Evolutionary conservation across 2,329 filamentous ascomycete genomes (phyloP).

Genomic region (Rhinocladiella mackenziei): DNA sequence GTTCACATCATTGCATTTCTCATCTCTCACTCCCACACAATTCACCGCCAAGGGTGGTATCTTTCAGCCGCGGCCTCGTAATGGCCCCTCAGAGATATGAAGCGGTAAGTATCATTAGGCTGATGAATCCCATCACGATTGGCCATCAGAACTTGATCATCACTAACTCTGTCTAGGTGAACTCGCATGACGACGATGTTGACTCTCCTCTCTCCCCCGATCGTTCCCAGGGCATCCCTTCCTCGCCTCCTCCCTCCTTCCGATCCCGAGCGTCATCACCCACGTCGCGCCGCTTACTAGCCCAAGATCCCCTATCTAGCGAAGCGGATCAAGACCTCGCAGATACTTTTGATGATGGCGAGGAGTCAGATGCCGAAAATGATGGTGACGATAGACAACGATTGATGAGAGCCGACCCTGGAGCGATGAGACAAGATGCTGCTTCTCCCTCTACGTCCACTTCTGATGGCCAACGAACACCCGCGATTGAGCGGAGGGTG

Average conservation of each 20-base stretch:
- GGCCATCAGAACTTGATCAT: slow-evolving; percentile 11
- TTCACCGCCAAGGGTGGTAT: no score
- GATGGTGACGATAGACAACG: slow-evolving; percentile 82
- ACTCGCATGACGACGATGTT: slow-evolving; percentile 41
- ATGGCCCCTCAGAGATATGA: slow-evolving; percentile 51
- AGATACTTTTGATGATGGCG: slow-evolving; percentile 85
- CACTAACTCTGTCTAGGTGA: slow-evolving; percentile 35
- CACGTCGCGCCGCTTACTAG: slow-evolving; percentile 50
- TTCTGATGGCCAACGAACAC: slow-evolving; percentile 6
- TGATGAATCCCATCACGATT: slow-evolving; percentile 5
- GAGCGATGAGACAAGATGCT: slow-evolving; percentile 16
- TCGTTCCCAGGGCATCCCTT: slow-evolving; percentile 34
- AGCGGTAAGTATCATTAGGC: slow-evolving; percentile 38
- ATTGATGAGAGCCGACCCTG: slow-evolving; percentile 66
- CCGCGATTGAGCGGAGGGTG: slow-evolving; percentile 44
- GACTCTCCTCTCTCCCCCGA: slow-evolving; percentile 29
- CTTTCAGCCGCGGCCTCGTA: slow-evolving; percentile 19
- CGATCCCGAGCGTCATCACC: slow-evolving; percentile 75
- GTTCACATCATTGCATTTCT: no score
- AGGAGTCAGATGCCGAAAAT: slow-evolving; percentile 64
- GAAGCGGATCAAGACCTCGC: slow-evolving; percentile 76
- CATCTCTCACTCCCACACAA: no score
- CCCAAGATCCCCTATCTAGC: slow-evolving; percentile 48
- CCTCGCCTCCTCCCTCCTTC: slow-evolving; percentile 68
- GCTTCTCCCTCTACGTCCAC: slow-evolving; percentile 5